Evolutionary conservation across 768 basidiomycete genomes (phyloP), one percentile per base, ranked within the genome.

Genomic region (Mycena capillaripes): DNA sequence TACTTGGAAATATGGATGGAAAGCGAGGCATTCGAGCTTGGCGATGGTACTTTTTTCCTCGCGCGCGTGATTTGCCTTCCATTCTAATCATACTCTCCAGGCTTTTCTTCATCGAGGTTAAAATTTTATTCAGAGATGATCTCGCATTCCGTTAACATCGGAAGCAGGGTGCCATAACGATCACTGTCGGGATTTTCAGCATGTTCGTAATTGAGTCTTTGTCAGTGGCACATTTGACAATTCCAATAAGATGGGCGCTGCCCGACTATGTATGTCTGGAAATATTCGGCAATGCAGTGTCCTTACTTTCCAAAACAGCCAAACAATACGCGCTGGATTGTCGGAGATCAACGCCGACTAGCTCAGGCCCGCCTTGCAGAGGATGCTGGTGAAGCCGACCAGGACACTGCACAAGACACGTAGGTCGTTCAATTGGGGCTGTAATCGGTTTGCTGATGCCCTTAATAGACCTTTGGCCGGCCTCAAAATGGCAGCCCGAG

Each of bases 61-160:
- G 23, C 46, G 50, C 10, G 25, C 7, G 57, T 69, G n/a, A 38
- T 34, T 5, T 42, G 25, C 4, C 27, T 36, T 10, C 9, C 29
- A 4, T 21, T 48, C 29, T 27, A 7, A 6, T n/a, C 48, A 36
- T 32, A 42, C 50, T 11, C 70, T 4, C 14, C 12, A 90, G 92
- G 92, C 73, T 94, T 46, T 94, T 94, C 79, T 92, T 87, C 77
- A 92, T 93, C 55, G 93, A 92, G 84, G 91, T 64, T 63, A n/a
- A n/a, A n/a, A 19, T 9, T 21, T 46, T 9, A 32, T 75, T 23
- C 21, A 25, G 29, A 46, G 30, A 64, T 12, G 53, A 25, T 16
- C 60, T 48, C 23, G 67, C 53, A 66, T 21, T 38, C 52, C 11
- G 17, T 42, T 17, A 10, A 57, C 19, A 21, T 65, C 38, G 10